phyloP scores from a whole-genome alignment of 192 early-diverging fungal species.

The Jimgerdemannia lactiflua region DNA sequence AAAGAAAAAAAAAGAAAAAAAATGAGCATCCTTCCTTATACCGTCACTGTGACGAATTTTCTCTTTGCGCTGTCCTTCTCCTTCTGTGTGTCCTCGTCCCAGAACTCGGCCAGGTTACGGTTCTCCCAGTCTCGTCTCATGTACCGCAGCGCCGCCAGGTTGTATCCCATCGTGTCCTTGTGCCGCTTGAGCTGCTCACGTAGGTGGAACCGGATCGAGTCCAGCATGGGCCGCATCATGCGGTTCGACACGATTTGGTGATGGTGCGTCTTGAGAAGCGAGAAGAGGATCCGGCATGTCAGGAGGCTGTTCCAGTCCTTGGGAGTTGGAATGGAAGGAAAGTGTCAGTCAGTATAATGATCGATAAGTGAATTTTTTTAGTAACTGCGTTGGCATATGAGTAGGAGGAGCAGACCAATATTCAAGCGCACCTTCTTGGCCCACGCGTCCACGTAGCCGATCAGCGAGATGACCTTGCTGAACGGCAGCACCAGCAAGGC shows the following conservation, averaged over 20 bases:
- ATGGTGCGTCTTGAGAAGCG: slow-evolving; percentile 85
- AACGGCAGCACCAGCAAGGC: slow-evolving; percentile 90
- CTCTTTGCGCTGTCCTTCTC: slow-evolving; percentile 59
- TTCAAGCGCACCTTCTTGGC: slow-evolving; percentile 58
- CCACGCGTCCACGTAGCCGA: slow-evolving; percentile 80
- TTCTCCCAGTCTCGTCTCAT: slow-evolving; percentile 77
- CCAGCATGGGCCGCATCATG: slow-evolving; percentile 71
- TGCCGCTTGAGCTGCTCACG: slow-evolving; percentile 63
- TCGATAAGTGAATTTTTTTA: slow-evolving; percentile 1
- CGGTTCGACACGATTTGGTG: slow-evolving; percentile 85
- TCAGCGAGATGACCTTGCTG: slow-evolving; percentile 68
- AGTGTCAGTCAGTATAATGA: slow-evolving; percentile 3
- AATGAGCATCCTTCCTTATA: slow-evolving; percentile 2
- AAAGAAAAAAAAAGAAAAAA: background rate
- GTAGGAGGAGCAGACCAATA: background rate
- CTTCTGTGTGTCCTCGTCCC: slow-evolving; percentile 58
- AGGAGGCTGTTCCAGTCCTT: slow-evolving; percentile 75
- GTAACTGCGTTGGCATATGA: slow-evolving; percentile 1
- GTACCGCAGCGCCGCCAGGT: slow-evolving; percentile 77
- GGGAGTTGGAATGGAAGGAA: background rate
- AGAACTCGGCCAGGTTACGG: slow-evolving; percentile 67
- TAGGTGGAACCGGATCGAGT: slow-evolving; percentile 66
- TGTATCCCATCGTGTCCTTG: slow-evolving; percentile 86
- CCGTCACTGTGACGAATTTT: slow-evolving; percentile 62
- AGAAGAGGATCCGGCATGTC: slow-evolving; percentile 81